phyloP scores from a whole-genome alignment of 1,284 basidiomycete genomes.

The Ganoderma boninense region DNA sequence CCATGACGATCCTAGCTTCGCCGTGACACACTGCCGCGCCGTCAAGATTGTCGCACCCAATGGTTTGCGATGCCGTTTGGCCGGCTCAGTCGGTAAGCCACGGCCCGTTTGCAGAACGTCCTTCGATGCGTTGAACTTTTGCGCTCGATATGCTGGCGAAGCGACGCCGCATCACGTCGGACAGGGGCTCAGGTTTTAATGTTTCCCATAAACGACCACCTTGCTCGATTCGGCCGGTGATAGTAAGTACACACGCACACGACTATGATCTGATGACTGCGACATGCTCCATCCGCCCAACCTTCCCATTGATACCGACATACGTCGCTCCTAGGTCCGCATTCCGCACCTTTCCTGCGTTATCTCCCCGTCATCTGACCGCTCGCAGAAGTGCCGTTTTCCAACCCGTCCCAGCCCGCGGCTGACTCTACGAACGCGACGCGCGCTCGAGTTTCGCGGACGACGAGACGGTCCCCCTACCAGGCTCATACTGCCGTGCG shows the following conservation, averaged over 20 bases:
- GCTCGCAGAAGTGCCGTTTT: slow-evolving; percentile 20
- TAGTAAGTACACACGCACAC: slow-evolving; percentile 42
- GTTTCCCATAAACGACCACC: slow-evolving; percentile 37
- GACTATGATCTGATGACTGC: slow-evolving; percentile 42
- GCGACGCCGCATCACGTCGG: slow-evolving; percentile 20
- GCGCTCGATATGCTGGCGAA: slow-evolving; percentile 5
- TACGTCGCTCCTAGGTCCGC: slow-evolving; percentile 35
- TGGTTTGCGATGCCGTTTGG: slow-evolving; percentile 7
- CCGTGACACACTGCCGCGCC: background rate
- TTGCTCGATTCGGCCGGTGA: slow-evolving; percentile 38
- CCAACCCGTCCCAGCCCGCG: slow-evolving; percentile 16
- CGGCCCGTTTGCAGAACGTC: slow-evolving; percentile 10
- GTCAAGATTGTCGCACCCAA: background rate
- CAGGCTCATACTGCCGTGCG: background rate
- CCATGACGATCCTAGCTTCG: slow-evolving; percentile 16
- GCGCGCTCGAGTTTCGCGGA: slow-evolving; percentile 33
- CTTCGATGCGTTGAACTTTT: slow-evolving; percentile 12
- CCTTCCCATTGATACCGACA: slow-evolving; percentile 32
- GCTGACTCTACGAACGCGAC: slow-evolving; percentile 15
- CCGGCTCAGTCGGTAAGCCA: slow-evolving; percentile 14
- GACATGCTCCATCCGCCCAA: slow-evolving; percentile 30
- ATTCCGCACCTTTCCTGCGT: slow-evolving; percentile 36
- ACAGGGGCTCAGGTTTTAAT: slow-evolving; percentile 40
- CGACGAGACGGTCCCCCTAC: slow-evolving; percentile 16
- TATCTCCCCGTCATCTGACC: slow-evolving; percentile 45